Base-by-base conservation (phyloP, 495 filamentous ascomycete genomes). In the Penicillium roqueforti region DNA sequence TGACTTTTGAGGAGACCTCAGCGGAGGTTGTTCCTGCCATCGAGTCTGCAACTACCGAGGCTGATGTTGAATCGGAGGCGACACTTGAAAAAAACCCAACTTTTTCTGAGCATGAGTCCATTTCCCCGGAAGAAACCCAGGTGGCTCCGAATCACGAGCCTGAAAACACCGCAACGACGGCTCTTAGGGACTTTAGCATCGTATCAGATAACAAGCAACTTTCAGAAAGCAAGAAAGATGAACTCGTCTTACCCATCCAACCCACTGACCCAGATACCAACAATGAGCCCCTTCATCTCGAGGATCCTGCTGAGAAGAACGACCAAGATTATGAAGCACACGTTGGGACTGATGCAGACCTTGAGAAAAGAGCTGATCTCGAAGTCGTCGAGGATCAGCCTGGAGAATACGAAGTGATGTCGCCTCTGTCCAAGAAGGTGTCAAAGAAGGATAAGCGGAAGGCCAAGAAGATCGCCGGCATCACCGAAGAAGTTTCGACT, bases 391-490 rank as follows among this genome's bases (percentile, higher is more conserved):
- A 43, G n/a, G 56, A 58, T 13, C 51, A 26, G 20, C 22, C 42
- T 8, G 32, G 3, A 20, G 55, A 56, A 39, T 22, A 51, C 5
- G 43, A 60, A 37, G 40, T 49, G 6, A 40, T 23, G 0, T 37
- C 54, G 3, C 34, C 56, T 39, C 14, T 65, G 38, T 57, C 61
- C 8, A 65, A 50, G 43, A 72, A 74, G 47, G 56, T 68, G 22
- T 68, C 67, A 14, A 71, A 72, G 53, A 73, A 72, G 41, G 69
- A 77, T 26, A 71, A 71, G 58, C 72, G 73, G 22, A 74, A 68
- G 38, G 54, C 49, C 19, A 73, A 72, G 56, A 65, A 69, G 48
- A 57, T 55, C 32, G 20, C 47, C 25, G 56, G 22, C 1, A 22
- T 19, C n/a, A 14, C 47, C 6, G 55, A 57, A 43, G 51, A 56